Conservation (phyloP, 805 yeast genomes). For the Sugiyamaella chiloensis region DNA sequence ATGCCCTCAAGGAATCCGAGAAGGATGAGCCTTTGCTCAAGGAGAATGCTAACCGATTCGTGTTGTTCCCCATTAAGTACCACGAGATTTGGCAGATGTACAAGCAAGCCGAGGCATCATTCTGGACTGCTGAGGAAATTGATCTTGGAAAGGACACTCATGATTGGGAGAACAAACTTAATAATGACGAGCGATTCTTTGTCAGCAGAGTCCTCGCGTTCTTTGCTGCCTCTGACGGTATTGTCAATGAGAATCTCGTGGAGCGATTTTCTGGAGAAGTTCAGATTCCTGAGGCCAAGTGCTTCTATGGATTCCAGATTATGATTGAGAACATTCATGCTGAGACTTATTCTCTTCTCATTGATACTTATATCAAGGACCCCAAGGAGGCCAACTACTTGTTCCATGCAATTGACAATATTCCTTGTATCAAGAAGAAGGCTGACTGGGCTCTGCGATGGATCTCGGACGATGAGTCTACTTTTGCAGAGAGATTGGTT, state of each 20-base stretch:
- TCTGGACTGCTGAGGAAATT: slow-evolving; percentile 99
- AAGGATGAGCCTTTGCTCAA: slow-evolving; percentile 82
- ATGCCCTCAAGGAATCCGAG: slow-evolving; percentile 65
- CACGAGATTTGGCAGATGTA: slow-evolving; percentile 99
- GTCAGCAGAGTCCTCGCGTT: slow-evolving; percentile 91
- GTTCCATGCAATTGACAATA: slow-evolving; percentile 93
- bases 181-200: slow-evolving; percentile 88
- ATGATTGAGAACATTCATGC: slow-evolving; percentile 99
- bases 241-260: slow-evolving; percentile 94
- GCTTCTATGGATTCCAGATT: slow-evolving; percentile 98
- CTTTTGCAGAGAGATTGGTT: slow-evolving; percentile 92
- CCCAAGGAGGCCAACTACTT: slow-evolving; percentile 87
- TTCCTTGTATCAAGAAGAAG: slow-evolving; percentile 94
- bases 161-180: slow-evolving; percentile 91
- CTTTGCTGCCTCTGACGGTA: slow-evolving; percentile 98
- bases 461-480: slow-evolving; percentile 84
- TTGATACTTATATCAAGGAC: slow-evolving; percentile 94
- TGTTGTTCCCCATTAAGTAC: slow-evolving; percentile 92
- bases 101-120: slow-evolving; percentile 98
- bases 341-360: slow-evolving; percentile 91
- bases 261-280: slow-evolving; percentile 98
- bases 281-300: slow-evolving; percentile 95
- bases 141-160: slow-evolving; percentile 86
- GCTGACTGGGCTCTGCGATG: slow-evolving; percentile 99
- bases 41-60: slow-evolving; percentile 87